Conservation (phyloP, 495 filamentous ascomycete species). For the Penicillium psychrofluorescens region DNA sequence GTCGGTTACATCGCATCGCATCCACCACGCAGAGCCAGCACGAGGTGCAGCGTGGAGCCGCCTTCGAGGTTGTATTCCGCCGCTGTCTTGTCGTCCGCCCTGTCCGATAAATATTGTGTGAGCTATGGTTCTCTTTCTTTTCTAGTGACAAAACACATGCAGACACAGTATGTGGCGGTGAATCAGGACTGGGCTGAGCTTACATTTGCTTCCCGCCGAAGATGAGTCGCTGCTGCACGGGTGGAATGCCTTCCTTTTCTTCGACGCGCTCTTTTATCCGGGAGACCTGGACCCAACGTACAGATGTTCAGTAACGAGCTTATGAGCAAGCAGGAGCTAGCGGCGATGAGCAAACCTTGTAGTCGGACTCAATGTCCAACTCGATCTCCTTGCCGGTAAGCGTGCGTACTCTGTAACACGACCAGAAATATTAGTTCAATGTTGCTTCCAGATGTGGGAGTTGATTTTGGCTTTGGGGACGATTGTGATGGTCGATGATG, state of each 20-base stretch:
- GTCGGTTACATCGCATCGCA: slow-evolving; percentile 9
- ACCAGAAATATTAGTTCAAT: too few relatives aligned
- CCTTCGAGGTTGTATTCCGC: slow-evolving; percentile 83
- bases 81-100: slow-evolving; percentile 87
- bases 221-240: slow-evolving; percentile 93
- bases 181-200: slow-evolving; percentile 5
- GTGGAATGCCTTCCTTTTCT: slow-evolving; percentile 97
- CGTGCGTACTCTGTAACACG: slow-evolving; percentile 71
- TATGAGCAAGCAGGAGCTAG: too few relatives aligned
- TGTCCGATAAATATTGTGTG: slow-evolving; percentile 20
- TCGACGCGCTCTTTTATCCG: slow-evolving; percentile 98
- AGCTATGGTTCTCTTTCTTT: neutral
- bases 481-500: slow-evolving; percentile 12
- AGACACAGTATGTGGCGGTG: too few relatives aligned
- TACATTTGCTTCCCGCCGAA: slow-evolving; percentile 98
- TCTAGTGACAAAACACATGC: neutral
- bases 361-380: slow-evolving; percentile 88
- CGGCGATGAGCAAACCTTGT: slow-evolving; percentile 53
- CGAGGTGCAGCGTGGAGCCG: slow-evolving; percentile 89
- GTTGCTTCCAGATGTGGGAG: neutral
- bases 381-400: slow-evolving; percentile 98
- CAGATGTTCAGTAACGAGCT: neutral
- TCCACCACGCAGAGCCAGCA: slow-evolving; percentile 86
- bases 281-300: slow-evolving; percentile 53
- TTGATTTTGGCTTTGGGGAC: slow-evolving; percentile 8